Conservation (phyloP, 225 moss, liverwort and hornwort species). For the Anthoceros angustus region DNA sequence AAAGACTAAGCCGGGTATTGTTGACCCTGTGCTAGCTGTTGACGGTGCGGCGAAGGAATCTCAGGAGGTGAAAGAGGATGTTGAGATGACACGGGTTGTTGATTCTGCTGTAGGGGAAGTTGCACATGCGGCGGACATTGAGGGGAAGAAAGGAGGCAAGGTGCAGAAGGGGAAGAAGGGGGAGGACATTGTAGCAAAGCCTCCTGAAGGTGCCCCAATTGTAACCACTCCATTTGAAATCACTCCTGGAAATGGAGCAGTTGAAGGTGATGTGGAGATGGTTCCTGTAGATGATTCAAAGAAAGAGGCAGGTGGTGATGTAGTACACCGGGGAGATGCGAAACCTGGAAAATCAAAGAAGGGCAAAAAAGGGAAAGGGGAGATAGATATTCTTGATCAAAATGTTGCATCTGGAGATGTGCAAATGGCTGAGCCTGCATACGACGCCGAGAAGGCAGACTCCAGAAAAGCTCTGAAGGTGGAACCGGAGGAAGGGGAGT, state of each 20-base stretch:
- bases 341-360: background rate
- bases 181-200: background rate
- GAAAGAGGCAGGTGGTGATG: background rate
- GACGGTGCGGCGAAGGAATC: too few relatives aligned
- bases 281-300: background rate
- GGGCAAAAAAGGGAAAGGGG: background rate
- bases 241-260: background rate
- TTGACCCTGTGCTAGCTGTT: too few relatives aligned
- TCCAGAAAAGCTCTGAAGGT: background rate
- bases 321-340: background rate
- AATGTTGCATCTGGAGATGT: background rate
- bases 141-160: background rate
- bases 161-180: background rate
- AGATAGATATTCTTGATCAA: background rate
- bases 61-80: too few relatives aligned
- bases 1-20: too few relatives aligned
- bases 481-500: background rate
- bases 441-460: background rate
- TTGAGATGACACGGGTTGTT: background rate
- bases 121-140: background rate
- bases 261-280: background rate
- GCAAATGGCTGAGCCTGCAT: background rate
- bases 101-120: background rate
- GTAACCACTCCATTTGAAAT: background rate
- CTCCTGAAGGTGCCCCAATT: background rate